Evolutionary conservation across 2,329 filamentous ascomycete genomes (phyloP), one percentile per base, ranked within the genome.

Genomic region (Pestalotiopsis fici): DNA sequence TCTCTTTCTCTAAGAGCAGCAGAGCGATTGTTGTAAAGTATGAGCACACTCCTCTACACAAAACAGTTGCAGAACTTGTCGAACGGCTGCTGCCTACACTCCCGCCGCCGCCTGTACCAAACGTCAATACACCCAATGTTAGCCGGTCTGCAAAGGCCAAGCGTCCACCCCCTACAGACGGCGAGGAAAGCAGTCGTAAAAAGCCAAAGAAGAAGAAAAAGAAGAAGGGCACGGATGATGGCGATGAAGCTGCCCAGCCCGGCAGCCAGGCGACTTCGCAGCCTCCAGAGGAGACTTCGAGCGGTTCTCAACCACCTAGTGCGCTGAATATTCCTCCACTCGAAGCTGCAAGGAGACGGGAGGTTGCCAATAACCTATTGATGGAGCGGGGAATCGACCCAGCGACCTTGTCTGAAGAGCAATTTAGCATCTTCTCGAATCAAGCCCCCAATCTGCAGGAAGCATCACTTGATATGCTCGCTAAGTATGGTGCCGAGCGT

Each of bases 371-470:
- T n/a, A 77, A 78, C 27, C 78, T 88, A 35, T 80, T 89, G 4
- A 76, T 59, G 2, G 79, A 80, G 1, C 81, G 77, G n/a, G 81
- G 79, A 4, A 81, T 89, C n/a, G 82, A 87, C 47, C 86, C 85
- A 1, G 76, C 79, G 2, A 85, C 86, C 0, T 77, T 89, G 11
- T 86, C 85, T 0, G 69, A 76, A 3, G 87, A 89, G 59, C 87
- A 89, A 71, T 87, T 89, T 68, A 83, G 79, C 70, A 89, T 88
- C 18, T 88, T 90, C 70, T 81, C 87, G 9, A 89, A 90, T 65
- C 87, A 90, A 75, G 83, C 86, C 0, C 86, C 87, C 0, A 81
- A 84, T 3, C 75, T 89, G 5, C 87, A 89, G 69, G 78, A 79
- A 64, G 82, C 86, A 65, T 89, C 87, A 0, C 76, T 90, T 15